These are phyloP conservation scores for Pistacia atlantica DNA, from an alignment of 345 rosid genomes.

Conservation along the genomic window DNA sequence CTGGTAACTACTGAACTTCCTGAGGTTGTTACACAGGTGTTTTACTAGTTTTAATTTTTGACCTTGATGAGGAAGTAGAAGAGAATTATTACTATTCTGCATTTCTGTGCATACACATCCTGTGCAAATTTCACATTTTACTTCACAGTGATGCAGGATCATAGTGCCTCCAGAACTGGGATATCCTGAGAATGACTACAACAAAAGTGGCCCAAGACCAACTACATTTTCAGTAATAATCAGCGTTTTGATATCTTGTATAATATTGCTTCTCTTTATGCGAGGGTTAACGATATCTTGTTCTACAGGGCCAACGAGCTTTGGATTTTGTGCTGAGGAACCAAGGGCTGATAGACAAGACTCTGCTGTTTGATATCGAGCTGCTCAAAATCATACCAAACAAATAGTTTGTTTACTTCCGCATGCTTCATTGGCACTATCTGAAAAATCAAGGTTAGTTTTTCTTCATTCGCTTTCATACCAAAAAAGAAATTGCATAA, in stretches of 20 bases:
- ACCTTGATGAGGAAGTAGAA: constrained; percentile 1
- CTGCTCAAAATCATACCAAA: constrained; percentile 77
- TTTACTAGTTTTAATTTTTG: background rate
- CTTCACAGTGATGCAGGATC: constrained; percentile 75
- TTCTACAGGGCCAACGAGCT: constrained; percentile 88
- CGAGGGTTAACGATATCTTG: background rate
- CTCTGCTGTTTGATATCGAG: constrained; percentile 88
- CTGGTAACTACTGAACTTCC: background rate
- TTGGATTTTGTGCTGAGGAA: constrained; percentile 91
- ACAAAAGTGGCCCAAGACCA: constrained; percentile 77
- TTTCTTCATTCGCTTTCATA: background rate
- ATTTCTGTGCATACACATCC: constrained; percentile 9
- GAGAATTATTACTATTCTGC: background rate
- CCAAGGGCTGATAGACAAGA: constrained; percentile 95
- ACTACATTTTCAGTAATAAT: constrained; percentile 82
- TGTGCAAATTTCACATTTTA: constrained; percentile 31
- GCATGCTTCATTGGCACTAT: background rate
- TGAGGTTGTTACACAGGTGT: background rate
- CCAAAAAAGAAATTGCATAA: background rate
- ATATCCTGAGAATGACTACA: constrained; percentile 89
- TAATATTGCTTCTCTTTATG: background rate
- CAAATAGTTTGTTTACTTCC: constrained; percentile 19
- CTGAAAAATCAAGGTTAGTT: constrained; percentile 21
- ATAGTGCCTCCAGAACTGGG: constrained; percentile 96
- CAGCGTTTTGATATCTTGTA: constrained; percentile 1